Conservation (phyloP, 1,284 basidiomycete species). For the Exsudoporus floridanus region DNA sequence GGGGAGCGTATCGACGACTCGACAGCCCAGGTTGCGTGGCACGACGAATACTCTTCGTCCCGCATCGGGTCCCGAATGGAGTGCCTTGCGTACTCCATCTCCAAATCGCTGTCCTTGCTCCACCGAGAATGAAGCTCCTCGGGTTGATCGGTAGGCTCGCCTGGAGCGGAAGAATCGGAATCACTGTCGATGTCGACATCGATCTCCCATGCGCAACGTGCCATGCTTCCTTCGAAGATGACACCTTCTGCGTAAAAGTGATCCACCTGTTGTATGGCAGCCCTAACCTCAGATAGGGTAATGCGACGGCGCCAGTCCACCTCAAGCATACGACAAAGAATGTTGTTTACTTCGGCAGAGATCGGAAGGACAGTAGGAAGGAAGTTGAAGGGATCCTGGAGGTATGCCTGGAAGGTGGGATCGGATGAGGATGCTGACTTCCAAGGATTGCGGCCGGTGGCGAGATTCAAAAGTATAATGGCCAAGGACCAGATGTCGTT, state of each 20-base stretch:
- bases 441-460: constrained; percentile 97
- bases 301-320: constrained; percentile 71
- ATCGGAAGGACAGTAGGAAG: constrained; percentile 75
- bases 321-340: constrained; percentile 70
- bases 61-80: constrained; percentile 40
- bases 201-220: constrained; percentile 76
- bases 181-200: constrained; percentile 65
- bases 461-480: constrained; percentile 93
- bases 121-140: constrained; percentile 48
- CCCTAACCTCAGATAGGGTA: constrained; percentile 69
- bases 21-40: constrained; percentile 44
- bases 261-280: constrained; percentile 64
- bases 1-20: constrained; percentile 41
- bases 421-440: constrained; percentile 85
- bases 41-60: constrained; percentile 41
- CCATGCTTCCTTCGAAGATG: constrained; percentile 80
- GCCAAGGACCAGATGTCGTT: constrained; percentile 99
- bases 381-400: constrained; percentile 62
- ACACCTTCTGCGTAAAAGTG: constrained; percentile 73
- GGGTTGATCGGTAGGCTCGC: constrained; percentile 33
- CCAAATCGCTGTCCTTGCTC: constrained; percentile 65
- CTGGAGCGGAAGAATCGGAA: constrained; percentile 46
- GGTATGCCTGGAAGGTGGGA: constrained; percentile 74
- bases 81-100: constrained; percentile 58
- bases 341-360: constrained; percentile 65